Percentiles rank a stretch among this genome's conserved stretches.
These are phyloP conservation scores for Salix udensis DNA, from an alignment of 345 rosid species.

Conservation along the genomic window DNA sequence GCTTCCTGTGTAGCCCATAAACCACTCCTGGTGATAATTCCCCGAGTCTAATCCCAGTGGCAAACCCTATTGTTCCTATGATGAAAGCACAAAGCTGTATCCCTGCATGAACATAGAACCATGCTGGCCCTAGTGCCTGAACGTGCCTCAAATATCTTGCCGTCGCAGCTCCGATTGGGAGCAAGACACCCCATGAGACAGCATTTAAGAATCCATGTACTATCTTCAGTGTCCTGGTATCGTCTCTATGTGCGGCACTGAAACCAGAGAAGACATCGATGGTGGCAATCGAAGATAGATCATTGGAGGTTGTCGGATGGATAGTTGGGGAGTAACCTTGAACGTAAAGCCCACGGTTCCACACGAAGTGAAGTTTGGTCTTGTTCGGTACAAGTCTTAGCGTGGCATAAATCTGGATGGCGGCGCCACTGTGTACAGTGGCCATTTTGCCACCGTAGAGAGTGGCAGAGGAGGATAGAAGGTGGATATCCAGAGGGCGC, in stretches of 20 bases:
- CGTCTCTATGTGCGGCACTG: conserved; percentile 22
- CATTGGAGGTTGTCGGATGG: conserved; percentile 82
- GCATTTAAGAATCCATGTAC: conserved; percentile 66
- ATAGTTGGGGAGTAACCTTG: conserved; percentile 98
- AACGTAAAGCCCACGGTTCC: conserved; percentile 97
- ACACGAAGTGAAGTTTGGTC: conserved; percentile 68
- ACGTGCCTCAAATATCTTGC: conserved; percentile 77
- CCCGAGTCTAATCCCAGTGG: conserved; percentile 70
- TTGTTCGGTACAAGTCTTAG: conserved; percentile 56
- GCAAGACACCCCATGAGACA: conserved; percentile 68
- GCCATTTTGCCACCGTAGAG: conserved; percentile 91
- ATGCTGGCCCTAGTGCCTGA: conserved; percentile 64
- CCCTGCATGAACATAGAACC: conserved; percentile 85
- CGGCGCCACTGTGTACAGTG: conserved; percentile 70
- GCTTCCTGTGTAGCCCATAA: conserved; percentile 68
- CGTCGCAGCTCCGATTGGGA: conserved; percentile 62
- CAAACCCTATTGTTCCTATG: conserved; percentile 70
- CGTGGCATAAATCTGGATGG: conserved; percentile 68
- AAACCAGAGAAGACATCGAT: conserved; percentile 66
- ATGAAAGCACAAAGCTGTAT: conserved; percentile 54
- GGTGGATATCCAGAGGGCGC: conserved; percentile 67
- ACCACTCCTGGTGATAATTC: conserved; percentile 59
- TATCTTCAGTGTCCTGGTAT: conserved; percentile 37
- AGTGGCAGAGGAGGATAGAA: conserved; percentile 71
- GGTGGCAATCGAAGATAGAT: conserved; percentile 74